Percentiles rank a stretch among this genome's conserved stretches.
phyloP scores from a whole-genome alignment of 306 rosid species.

The Dalbergia cochinchinensis region DNA sequence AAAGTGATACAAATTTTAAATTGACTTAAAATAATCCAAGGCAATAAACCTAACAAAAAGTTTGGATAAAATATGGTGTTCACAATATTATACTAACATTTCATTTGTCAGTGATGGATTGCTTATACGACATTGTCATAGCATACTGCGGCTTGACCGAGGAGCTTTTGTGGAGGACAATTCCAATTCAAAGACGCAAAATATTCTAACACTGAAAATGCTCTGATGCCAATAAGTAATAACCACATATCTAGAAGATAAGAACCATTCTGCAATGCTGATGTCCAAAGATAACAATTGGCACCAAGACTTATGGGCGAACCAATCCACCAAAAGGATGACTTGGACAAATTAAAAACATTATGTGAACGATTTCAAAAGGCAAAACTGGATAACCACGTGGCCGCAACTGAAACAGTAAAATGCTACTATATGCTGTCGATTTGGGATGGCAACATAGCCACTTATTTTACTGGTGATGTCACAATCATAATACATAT shows the following conservation, averaged over 20 bases:
- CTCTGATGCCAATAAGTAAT: background rate
- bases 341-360: background rate
- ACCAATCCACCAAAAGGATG: constrained; percentile 3
- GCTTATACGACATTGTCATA: background rate
- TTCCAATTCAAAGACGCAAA: constrained; percentile 31
- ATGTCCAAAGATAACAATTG: constrained; percentile 23
- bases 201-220: background rate
- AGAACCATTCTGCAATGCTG: constrained; percentile 29
- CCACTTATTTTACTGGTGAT: constrained; percentile 23
- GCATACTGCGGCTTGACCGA: background rate
- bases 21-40: too few relatives aligned
- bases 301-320: background rate
- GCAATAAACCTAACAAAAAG: too few relatives aligned
- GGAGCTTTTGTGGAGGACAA: background rate
- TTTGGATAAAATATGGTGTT: too few relatives aligned
- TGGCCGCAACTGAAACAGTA: constrained; percentile 16
- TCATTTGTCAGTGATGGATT: constrained; percentile 11
- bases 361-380: constrained; percentile 6
- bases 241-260: constrained; percentile 43
- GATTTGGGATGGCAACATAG: constrained; percentile 36
- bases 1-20: too few relatives aligned
- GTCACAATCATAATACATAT: background rate
- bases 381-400: constrained; percentile 2
- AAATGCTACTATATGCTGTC: background rate
- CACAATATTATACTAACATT: background rate